Base-by-base conservation (phyloP, 208 protist species). In the Trypanosoma melophagium region DNA sequence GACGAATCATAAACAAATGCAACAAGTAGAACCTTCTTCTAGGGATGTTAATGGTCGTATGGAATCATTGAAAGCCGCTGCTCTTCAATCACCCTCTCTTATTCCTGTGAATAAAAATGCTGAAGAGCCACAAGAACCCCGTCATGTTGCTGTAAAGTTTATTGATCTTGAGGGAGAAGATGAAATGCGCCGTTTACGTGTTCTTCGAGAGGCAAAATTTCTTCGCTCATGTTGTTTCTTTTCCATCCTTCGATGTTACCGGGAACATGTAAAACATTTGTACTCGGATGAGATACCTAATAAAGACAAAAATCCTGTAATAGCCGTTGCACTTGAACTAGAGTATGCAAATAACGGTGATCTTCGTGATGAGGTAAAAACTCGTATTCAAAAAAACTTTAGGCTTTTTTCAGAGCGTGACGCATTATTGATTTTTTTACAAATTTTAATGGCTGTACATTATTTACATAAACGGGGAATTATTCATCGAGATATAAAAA, bases 401-500 rank as follows among this genome's bases (percentile, higher is more conserved):
- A 57, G 65, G 28, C 50, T 42, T 9, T 83, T 92, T 64, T 66
- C 60, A 22, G 86, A 89, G 55, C 76, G 69, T 54, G 83, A 92
- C 41, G 79, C 79, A 12, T 58, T 63, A 16, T 74, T 88, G 12
- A 40, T 89, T 16, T 92, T 89, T 63, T 56, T 90, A 10, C 90
- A 95, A 72, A 70, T 95, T 3, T 73, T 93, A 0, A 60, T 90
- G 21, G 93, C 85, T 25, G 70, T 97, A 0, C 60, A 93, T 70
- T 84, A 97, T 68, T 64, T 97, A 13, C 93, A 97, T 72, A 78
- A 66, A 21, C 73, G 86, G 52, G 60, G 80, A 56, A 93, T 96
- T 60, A 85, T 96, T 65, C 91, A 96, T 63, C 83, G 90, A 54
- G 90, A 96, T 54, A 81, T 96, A 51, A 96, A 96, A 74, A 84